Evolutionary conservation across 768 basidiomycete genomes (phyloP).

Genomic region (Rhodocollybia butyracea): DNA sequence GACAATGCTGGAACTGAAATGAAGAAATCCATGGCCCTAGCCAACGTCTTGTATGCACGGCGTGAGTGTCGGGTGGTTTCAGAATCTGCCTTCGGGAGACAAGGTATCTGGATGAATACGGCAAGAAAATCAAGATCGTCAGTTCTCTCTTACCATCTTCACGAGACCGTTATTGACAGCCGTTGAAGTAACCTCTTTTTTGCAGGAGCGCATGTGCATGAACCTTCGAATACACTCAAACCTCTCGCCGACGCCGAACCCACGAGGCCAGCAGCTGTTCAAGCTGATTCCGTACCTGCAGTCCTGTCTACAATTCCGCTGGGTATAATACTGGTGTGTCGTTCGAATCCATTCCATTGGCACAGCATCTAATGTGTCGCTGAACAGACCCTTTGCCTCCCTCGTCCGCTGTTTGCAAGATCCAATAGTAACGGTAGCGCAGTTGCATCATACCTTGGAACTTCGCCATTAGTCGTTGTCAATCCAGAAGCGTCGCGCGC

Average conservation of each 20-base stretch:
- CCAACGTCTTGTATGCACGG: too few species aligned
- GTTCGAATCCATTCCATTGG: not conserved
- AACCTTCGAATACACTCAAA: not conserved
- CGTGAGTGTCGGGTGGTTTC: too few species aligned
- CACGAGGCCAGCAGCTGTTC: not conserved
- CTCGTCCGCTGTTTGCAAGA: too few species aligned
- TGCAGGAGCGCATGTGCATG: not conserved
- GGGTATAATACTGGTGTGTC: not conserved
- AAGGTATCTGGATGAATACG: too few species aligned
- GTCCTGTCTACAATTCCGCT: not conserved
- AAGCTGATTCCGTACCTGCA: slow-evolving; percentile 6
- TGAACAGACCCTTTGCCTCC: not conserved
- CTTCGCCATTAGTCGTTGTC: slow-evolving; percentile 3
- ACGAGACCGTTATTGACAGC: not conserved
- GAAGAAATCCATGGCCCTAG: too few species aligned
- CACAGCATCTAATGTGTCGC: not conserved
- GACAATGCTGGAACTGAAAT: too few species aligned
- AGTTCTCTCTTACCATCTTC: slow-evolving; percentile 3
- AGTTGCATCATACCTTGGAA: too few species aligned
- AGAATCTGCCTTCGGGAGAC: too few species aligned
- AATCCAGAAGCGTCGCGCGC: slow-evolving; percentile 5
- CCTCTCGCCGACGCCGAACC: not conserved
- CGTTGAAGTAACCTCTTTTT: not conserved
- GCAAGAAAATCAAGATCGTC: too few species aligned
- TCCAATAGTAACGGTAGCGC: slow-evolving; percentile 3